Conservation (phyloP, 1,139 yeast species). For the Pichiaceae sp. region DNA sequence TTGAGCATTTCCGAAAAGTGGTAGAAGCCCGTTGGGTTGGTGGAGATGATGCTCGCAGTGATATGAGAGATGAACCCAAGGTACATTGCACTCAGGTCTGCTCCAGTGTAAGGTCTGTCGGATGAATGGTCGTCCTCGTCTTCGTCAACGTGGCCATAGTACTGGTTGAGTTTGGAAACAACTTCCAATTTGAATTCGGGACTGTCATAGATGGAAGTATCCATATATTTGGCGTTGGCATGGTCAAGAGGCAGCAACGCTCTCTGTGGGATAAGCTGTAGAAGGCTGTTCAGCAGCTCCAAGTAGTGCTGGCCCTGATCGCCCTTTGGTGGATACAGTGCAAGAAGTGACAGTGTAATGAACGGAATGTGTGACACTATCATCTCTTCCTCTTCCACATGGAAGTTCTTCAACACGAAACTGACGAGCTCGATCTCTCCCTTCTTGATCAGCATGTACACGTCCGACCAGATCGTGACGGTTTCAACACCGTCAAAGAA, state of each 20-base stretch:
- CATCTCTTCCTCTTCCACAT: slow-evolving; percentile 83
- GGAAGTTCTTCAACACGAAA: slow-evolving; percentile 57
- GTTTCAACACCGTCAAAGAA: slow-evolving; percentile 87
- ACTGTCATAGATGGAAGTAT: slow-evolving; percentile 8
- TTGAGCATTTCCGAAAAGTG: slow-evolving; percentile 34
- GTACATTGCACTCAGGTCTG: slow-evolving; percentile 35
- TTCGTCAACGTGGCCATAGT: slow-evolving; percentile 18
- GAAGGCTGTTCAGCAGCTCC: slow-evolving; percentile 28
- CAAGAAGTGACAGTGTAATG: slow-evolving; percentile 41
- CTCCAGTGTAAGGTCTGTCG: slow-evolving; percentile 34
- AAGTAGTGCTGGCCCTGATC: slow-evolving; percentile 8
- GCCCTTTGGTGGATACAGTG: slow-evolving; percentile 16
- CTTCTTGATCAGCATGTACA: slow-evolving; percentile 32
- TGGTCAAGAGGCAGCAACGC: slow-evolving; percentile 43
- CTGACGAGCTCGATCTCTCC: slow-evolving; percentile 37
- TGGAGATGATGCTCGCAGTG: slow-evolving; percentile 25
- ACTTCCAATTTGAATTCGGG: slow-evolving; percentile 12
- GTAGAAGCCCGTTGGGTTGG: slow-evolving; percentile 16
- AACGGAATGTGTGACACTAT: slow-evolving; percentile 68
- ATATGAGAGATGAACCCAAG: slow-evolving; percentile 29
- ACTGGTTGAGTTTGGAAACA: slow-evolving; percentile 16
- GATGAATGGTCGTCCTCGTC: slow-evolving; percentile 18
- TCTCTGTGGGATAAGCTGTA: slow-evolving; percentile 49
- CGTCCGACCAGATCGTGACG: slow-evolving; percentile 62
- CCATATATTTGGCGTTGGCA: slow-evolving; percentile 20